Conservation (phyloP, 2,329 filamentous ascomycete species). For the Leptographium radiaticola region DNA sequence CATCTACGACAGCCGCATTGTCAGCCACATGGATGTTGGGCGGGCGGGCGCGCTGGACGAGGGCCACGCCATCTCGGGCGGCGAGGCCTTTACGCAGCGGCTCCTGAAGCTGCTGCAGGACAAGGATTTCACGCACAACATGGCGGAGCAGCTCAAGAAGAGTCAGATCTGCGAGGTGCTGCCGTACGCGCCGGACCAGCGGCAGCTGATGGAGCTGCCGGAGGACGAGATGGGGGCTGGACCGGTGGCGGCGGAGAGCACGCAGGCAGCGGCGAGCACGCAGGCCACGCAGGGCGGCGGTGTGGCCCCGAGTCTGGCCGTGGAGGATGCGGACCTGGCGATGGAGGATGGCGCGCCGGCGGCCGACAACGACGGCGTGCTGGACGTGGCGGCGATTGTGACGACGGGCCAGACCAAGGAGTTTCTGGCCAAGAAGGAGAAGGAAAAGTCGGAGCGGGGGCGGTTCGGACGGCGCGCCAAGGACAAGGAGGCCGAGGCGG, state of each 20-base stretch:
- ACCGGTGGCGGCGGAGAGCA: conserved; percentile 17
- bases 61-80: conserved; percentile 51
- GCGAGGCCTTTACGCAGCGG: conserved; percentile 70
- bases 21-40: conserved; percentile 51
- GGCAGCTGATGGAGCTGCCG: conserved; percentile 35
- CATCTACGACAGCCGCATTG: conserved; percentile 67
- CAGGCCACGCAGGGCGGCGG: conserved; percentile 8
- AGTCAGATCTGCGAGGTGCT: conserved; percentile 55
- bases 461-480: conserved; percentile 48
- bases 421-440: conserved; percentile 71
- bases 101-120: conserved; percentile 52
- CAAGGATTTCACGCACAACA: conserved; percentile 48
- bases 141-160: conserved; percentile 59
- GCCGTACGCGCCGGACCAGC: conserved; percentile 34
- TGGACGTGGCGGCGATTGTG: conserved; percentile 77
- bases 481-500: conserved; percentile 41
- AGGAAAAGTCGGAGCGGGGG: conserved; percentile 57
- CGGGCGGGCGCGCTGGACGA: conserved; percentile 33
- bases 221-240: conserved; percentile 19
- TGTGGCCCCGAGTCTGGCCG: conserved; percentile 17
- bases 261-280: conserved; percentile 7
- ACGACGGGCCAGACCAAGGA: conserved; percentile 70
- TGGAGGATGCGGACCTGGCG: conserved; percentile 19
- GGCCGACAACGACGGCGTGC: conserved; percentile 49
- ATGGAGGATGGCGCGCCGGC: conserved; percentile 26